These are phyloP conservation scores for Fagopyrum homotropicum DNA, from an alignment of 148 eudicot genomes.

Conservation along the genomic window DNA sequence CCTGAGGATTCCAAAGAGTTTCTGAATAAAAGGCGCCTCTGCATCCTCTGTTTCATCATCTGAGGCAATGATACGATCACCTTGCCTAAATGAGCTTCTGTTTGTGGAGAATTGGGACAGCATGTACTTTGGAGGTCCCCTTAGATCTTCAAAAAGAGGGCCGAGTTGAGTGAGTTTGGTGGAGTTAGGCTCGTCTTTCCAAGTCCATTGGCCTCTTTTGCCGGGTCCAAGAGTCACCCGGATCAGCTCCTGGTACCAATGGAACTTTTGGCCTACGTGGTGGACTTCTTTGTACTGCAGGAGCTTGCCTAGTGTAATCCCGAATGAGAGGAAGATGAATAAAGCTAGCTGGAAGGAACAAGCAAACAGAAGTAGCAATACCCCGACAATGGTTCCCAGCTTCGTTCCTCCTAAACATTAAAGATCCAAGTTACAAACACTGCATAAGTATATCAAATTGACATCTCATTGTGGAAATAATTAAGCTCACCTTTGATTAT, in stretches of 20 bases:
- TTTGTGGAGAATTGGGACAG: conserved; percentile 62
- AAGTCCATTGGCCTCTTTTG: conserved; percentile 93
- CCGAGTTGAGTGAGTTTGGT: conserved; percentile 45
- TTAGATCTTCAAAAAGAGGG: conserved; percentile 83
- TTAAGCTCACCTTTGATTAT: conserved; percentile 51
- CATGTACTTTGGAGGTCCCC: conserved; percentile 99
- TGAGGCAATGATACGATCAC: conserved; percentile 61
- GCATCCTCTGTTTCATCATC: conserved; percentile 98
- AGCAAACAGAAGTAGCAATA: conserved; percentile 39
- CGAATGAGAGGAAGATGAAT: conserved; percentile 65
- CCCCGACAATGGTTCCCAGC: conserved; percentile 45
- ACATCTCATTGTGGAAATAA: background rate
- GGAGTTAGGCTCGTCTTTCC: conserved; percentile 51
- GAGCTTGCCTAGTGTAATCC: conserved; percentile 75
- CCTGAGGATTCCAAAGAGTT: conserved; percentile 79
- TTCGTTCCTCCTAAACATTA: conserved; percentile 43
- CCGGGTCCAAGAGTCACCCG: conserved; percentile 89
- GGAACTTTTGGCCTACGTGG: conserved; percentile 55
- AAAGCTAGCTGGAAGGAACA: conserved; percentile 44
- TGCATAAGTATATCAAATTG: background rate
- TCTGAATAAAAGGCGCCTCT: conserved; percentile 89
- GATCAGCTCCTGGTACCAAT: conserved; percentile 77
- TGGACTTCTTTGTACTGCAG: conserved; percentile 93
- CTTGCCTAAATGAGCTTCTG: conserved; percentile 19
- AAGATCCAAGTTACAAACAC: background rate